Evolutionary conservation across 2,329 filamentous ascomycete species (phyloP).

Genomic region (Exophiala xenobiotica): DNA sequence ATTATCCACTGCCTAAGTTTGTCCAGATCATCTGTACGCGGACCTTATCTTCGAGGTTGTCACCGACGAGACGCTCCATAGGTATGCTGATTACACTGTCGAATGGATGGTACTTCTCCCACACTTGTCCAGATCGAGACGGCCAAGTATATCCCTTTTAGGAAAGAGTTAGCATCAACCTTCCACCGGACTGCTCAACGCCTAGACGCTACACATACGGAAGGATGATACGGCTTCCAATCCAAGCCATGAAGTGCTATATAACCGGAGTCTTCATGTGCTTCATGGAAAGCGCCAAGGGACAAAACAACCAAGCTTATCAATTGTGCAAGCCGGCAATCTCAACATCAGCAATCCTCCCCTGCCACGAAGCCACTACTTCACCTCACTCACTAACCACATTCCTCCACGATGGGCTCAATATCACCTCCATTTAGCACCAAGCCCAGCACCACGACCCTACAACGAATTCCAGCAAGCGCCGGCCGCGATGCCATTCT

Average conservation of each 20-base stretch:
- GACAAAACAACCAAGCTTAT: no score
- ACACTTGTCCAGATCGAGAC: no score
- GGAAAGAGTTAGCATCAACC: not conserved
- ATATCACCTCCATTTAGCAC: not conserved
- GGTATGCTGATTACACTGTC: no score
- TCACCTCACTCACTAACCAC: not conserved
- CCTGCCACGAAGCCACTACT: no score
- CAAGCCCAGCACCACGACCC: not conserved
- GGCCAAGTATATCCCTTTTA: not conserved
- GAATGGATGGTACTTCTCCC: no score
- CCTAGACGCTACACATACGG: not conserved
- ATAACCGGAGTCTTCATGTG: not conserved
- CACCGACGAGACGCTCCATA: no score
- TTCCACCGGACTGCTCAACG: no score
- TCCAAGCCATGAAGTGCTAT: no score
- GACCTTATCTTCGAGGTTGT: no score
- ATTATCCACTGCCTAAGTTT: no score
- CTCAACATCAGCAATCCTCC: not conserved
- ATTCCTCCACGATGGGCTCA: not conserved
- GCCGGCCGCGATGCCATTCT: not conserved
- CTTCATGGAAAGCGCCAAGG: not conserved
- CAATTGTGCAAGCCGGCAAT: not conserved
- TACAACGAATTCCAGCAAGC: not conserved
- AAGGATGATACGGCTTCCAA: not conserved
- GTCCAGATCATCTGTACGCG: no score